Evolutionary conservation across 441 rosid species (phyloP), one percentile per base, ranked within the genome.

Genomic region (Gossypium gossypioides): DNA sequence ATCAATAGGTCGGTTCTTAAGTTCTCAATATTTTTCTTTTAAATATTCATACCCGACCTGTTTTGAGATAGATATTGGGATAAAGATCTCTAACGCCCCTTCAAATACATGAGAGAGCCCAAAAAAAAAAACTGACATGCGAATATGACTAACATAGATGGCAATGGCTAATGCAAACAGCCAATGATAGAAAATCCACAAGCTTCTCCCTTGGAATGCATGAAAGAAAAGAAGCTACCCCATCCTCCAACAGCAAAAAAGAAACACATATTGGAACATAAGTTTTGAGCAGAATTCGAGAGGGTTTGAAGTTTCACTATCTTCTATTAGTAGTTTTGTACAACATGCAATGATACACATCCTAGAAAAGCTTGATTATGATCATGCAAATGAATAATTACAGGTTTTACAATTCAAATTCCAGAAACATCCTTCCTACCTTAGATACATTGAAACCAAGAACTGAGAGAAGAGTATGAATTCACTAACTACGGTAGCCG

Each of bases 401-500:
- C 86, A 83, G 13, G 68, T 25, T 72, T 48, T 60, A 44, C 42
- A 48, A 32, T 67, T 72, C 6, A 16, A 64, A 69, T 74, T 71
- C 67, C 75, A 75, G n/a, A 48, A 65, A 24, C 48, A 61, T 64
- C 56, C 66, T 77, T 74, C 79, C 83, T 90, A 92, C 78, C 91
- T 79, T 42, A 95, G 88, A 83, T 80, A 92, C 21, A 95, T 79
- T 54, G 99, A 90, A 63, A 87, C 92, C 80, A 95, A 79, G 76
- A 95, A 86, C 76, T 95, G 97, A 69, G 91, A 92, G 75, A 95
- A 80, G 69, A 95, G 86, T 72, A 95, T 84, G 69, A 95, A 87
- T 79, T 92, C 99, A 67, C 91, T 88, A 57, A 95, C 91, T 46
- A 95, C 83, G 6, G 96, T 83, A 3, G 93, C 92, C 29, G 99